Conservation (phyloP, 148 eudicot genomes). For the Chenopodium formosanum region DNA sequence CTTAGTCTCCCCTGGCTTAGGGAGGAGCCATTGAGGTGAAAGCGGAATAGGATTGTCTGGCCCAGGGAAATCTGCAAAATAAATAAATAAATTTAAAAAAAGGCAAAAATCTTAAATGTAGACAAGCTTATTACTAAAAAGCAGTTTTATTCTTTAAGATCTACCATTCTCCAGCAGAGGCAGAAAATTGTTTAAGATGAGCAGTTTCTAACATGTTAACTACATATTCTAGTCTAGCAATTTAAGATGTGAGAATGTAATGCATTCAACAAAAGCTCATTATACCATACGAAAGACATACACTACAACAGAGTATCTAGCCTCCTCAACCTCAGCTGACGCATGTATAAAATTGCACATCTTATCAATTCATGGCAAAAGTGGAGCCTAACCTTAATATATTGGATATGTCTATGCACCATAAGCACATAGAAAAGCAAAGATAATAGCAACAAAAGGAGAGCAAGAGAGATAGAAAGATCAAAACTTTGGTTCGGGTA, state of each 20-base stretch:
- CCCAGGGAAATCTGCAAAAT: conserved; percentile 64
- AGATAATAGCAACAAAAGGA: background rate
- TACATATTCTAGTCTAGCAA: background rate
- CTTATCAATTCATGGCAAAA: background rate
- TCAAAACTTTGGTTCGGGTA: too few relatives aligned
- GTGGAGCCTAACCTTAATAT: background rate
- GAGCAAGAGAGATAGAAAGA: background rate
- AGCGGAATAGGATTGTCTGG: conserved; percentile 75
- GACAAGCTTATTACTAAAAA: background rate
- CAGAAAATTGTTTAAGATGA: too few relatives aligned
- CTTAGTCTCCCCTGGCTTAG: conserved; percentile 85
- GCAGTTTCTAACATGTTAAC: too few relatives aligned
- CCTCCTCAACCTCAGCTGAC: background rate
- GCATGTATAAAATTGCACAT: background rate
- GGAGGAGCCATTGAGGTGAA: conserved; percentile 95
- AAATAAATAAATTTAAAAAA: conserved; percentile 1
- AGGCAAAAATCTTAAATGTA: background rate
- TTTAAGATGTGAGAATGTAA: background rate
- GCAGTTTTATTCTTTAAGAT: background rate
- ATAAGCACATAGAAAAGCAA: background rate
- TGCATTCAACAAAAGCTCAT: background rate
- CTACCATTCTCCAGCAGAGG: too few relatives aligned
- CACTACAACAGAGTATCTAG: background rate
- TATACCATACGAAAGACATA: background rate
- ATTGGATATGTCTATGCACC: background rate